These are phyloP conservation scores for Salix caprea DNA, from an alignment of 345 rosid genomes.

Conservation along the genomic window DNA sequence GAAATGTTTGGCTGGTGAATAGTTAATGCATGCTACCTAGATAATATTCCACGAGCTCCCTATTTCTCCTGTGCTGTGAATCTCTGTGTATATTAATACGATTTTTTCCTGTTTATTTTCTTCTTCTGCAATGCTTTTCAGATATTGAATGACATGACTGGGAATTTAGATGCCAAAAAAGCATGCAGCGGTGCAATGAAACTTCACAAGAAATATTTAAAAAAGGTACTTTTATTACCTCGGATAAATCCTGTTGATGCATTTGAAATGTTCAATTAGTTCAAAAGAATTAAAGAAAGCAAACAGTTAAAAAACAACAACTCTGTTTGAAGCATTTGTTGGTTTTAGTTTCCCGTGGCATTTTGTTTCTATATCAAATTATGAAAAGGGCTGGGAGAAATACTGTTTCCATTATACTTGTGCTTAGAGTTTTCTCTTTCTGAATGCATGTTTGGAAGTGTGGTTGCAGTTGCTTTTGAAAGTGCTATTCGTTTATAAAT, in stretches of 20 bases:
- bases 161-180: slow-evolving; percentile 86
- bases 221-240: slow-evolving; percentile 45
- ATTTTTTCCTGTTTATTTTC: background rate
- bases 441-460: no score
- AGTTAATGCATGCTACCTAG: background rate
- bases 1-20: background rate
- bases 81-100: background rate
- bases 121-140: slow-evolving; percentile 21
- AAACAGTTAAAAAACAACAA: background rate
- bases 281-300: background rate
- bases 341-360: background rate
- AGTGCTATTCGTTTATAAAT: no score
- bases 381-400: background rate
- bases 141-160: slow-evolving; percentile 90
- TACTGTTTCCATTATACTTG: background rate
- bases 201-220: slow-evolving; percentile 91
- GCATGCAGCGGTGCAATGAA: slow-evolving; percentile 91
- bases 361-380: background rate
- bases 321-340: background rate
- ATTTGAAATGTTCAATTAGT: background rate
- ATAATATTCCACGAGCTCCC: background rate
- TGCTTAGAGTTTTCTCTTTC: background rate
- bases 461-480: no score
- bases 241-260: slow-evolving; percentile 1
- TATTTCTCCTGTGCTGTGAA: background rate